phyloP scores from a whole-genome alignment of 768 basidiomycete genomes.

The Phylloporus scabripes region DNA sequence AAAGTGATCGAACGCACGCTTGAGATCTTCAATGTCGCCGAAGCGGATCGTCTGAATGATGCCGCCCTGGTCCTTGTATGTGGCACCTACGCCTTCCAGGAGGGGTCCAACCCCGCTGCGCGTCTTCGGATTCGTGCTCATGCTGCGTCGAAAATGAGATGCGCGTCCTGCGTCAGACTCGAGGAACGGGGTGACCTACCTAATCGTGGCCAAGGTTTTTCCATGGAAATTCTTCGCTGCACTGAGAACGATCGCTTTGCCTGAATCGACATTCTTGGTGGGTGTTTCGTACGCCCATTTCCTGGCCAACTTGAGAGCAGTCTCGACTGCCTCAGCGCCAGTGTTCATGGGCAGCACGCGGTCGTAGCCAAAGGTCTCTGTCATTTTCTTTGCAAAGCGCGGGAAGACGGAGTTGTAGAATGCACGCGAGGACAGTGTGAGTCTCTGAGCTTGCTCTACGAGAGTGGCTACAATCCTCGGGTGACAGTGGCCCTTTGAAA shows the following conservation, averaged over 20 bases:
- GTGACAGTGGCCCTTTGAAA: constrained; percentile 81
- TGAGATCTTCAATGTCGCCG: constrained; percentile 80
- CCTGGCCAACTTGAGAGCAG: constrained; percentile 90
- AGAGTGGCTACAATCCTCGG: constrained; percentile 80
- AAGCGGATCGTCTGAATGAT: constrained; percentile 62
- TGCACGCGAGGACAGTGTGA: constrained; percentile 91
- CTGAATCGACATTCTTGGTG: constrained; percentile 45
- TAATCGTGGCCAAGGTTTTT: constrained; percentile 82
- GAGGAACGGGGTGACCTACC: constrained; percentile 35
- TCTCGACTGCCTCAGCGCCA: constrained; percentile 97
- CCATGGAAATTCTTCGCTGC: constrained; percentile 95
- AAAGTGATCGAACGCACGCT: constrained; percentile 70
- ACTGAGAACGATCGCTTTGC: constrained; percentile 79
- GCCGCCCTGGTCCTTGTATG: constrained; percentile 51
- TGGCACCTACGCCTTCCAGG: constrained; percentile 78
- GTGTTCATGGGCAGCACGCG: constrained; percentile 99
- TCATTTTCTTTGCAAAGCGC: constrained; percentile 81
- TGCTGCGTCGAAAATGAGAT: constrained; percentile 38
- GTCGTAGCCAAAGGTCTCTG: constrained; percentile 82
- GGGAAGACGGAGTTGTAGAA: constrained; percentile 94
- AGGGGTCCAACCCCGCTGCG: constrained; percentile 88
- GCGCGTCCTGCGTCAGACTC: neutral
- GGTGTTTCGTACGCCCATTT: constrained; percentile 97
- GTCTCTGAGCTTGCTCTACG: constrained; percentile 75
- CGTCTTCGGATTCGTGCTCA: constrained; percentile 92